phyloP scores from a whole-genome alignment of 2,329 filamentous ascomycete genomes.

The Endothia cerciana region DNA sequence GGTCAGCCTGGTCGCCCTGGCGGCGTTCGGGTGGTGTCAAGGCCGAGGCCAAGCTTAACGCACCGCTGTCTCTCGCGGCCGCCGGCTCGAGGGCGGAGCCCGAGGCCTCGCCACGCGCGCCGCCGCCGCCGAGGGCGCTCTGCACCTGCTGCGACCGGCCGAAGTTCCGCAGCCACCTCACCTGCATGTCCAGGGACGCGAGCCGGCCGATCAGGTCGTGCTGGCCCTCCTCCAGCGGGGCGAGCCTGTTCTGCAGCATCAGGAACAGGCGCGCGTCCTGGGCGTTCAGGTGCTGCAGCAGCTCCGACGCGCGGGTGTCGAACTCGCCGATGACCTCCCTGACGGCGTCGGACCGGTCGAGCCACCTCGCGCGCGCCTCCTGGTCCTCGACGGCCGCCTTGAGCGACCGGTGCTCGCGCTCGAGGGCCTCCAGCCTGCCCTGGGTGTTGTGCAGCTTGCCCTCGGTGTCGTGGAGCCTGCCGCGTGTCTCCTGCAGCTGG shows the following conservation, averaged over 20 bases:
- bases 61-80: background rate
- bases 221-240: constrained; percentile 66
- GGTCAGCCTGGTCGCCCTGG: constrained; percentile 6
- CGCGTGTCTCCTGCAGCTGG: background rate
- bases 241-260: constrained; percentile 64
- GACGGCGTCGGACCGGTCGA: background rate
- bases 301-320: constrained; percentile 59
- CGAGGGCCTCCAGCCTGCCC: constrained; percentile 3
- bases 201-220: constrained; percentile 61
- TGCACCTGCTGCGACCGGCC: constrained; percentile 32
- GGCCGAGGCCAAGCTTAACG: background rate
- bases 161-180: constrained; percentile 60
- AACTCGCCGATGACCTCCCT: constrained; percentile 46
- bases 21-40: constrained; percentile 1
- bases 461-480: background rate
- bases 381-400: background rate
- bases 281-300: constrained; percentile 60
- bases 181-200: constrained; percentile 62
- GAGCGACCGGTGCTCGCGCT: constrained; percentile 13
- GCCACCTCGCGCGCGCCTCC: background rate
- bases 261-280: constrained; percentile 64
- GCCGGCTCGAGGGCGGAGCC: background rate
- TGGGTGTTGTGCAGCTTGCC: background rate
- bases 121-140: constrained; percentile 82
- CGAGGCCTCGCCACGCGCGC: constrained; percentile 63